Conservation (phyloP, 768 basidiomycete genomes). For the Phaffia tasmanica region DNA sequence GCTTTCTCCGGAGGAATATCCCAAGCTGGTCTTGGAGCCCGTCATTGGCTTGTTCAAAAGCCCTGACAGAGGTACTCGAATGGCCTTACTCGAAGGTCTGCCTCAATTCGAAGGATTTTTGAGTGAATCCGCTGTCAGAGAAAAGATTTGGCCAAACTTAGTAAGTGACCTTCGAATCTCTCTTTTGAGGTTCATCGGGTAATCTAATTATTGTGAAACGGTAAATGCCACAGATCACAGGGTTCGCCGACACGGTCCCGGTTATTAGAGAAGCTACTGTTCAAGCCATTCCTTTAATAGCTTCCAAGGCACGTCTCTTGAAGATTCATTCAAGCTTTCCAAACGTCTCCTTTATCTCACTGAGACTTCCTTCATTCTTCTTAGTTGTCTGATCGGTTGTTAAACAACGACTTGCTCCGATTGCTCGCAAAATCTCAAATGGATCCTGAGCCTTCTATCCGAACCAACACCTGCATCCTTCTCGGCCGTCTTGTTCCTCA, state of each 20-base stretch:
- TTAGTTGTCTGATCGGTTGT: conserved; percentile 75
- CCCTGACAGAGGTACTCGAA: conserved; percentile 83
- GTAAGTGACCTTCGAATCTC: conserved; percentile 43
- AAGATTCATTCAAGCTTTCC: neutral
- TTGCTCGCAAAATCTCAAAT: conserved; percentile 84
- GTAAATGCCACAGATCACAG: conserved; percentile 59
- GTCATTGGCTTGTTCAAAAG: conserved; percentile 74
- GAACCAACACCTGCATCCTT: conserved; percentile 94
- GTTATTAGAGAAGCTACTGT: conserved; percentile 90
- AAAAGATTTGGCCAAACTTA: conserved; percentile 86
- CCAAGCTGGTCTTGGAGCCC: conserved; percentile 57
- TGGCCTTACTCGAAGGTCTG: conserved; percentile 82
- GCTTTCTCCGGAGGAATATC: conserved; percentile 45
- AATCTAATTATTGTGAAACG: neutral
- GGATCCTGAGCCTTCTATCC: conserved; percentile 85
- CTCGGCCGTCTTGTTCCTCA: conserved; percentile 80
- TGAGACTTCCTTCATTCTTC: conserved; percentile 1
- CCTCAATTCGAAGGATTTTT: conserved; percentile 74
- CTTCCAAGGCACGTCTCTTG: conserved; percentile 56
- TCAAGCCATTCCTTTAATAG: conserved; percentile 68
- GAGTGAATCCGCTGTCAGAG: conserved; percentile 69
- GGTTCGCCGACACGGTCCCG: conserved; percentile 87
- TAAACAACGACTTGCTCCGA: conserved; percentile 93
- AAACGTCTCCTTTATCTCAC: conserved; percentile 5
- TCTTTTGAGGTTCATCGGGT: neutral